Percentiles rank a stretch among this genome's conserved stretches.
Conservation (phyloP, 2,329 filamentous ascomycete species). For the Chaetomium sp. region DNA sequence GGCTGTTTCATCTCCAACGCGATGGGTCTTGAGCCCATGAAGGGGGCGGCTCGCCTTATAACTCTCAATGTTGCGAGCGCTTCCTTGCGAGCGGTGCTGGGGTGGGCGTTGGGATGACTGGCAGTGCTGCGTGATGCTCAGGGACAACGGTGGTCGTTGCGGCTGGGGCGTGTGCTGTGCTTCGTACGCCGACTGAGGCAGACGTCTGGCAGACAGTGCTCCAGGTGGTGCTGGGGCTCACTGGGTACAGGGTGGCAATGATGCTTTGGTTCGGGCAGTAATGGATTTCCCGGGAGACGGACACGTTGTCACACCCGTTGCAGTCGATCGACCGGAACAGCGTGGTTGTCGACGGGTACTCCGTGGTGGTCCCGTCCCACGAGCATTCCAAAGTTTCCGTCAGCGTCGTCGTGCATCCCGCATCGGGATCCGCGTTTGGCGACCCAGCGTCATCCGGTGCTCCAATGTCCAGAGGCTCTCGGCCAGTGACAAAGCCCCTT, state of each 20-base stretch:
- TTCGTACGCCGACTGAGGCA: background rate
- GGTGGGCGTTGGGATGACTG: constrained; percentile 19
- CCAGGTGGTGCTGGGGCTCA: constrained; percentile 25
- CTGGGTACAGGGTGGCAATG: constrained; percentile 16
- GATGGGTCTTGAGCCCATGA: too few relatives aligned
- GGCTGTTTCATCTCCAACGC: too few relatives aligned
- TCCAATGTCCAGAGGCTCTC: background rate
- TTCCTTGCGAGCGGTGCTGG: constrained; percentile 17
- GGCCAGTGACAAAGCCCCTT: constrained; percentile 1
- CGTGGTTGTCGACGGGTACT: constrained; percentile 27
- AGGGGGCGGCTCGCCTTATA: constrained; percentile 12
- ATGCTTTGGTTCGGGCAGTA: constrained; percentile 26
- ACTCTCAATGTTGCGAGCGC: constrained; percentile 20
- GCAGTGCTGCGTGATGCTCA: background rate
- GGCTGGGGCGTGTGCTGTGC: background rate
- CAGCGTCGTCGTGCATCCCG: constrained; percentile 25
- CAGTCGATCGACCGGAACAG: constrained; percentile 27
- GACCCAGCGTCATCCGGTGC: background rate
- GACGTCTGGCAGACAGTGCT: constrained; percentile 26
- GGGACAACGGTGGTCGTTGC: background rate
- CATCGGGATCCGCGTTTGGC: background rate
- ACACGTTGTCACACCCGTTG: constrained; percentile 27
- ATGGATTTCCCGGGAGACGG: constrained; percentile 18
- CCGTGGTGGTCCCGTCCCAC: constrained; percentile 25
- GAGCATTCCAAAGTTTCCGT: constrained; percentile 25